Percentiles rank a stretch among this genome's conserved stretches.
Evolutionary conservation across 208 protist species (phyloP).

Genomic region (Crithidia expoeki): DNA sequence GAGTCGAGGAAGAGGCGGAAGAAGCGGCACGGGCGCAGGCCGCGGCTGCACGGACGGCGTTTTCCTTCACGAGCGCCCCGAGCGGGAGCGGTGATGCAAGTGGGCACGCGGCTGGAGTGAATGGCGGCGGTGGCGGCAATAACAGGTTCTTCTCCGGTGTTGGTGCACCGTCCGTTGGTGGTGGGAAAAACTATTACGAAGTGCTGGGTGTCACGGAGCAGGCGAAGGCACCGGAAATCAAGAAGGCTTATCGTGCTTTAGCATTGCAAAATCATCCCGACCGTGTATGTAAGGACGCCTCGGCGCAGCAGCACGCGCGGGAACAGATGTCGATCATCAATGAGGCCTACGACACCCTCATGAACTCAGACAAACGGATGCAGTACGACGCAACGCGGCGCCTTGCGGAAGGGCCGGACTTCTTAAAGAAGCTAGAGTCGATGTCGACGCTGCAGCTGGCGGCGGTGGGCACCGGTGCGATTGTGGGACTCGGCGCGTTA

Average conservation of each 20-base stretch:
- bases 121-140: background rate
- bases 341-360: constrained; percentile 80
- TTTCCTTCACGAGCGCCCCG: constrained; percentile 9
- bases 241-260: constrained; percentile 63
- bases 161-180: background rate
- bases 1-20: constrained; percentile 47
- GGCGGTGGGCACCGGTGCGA: constrained; percentile 20
- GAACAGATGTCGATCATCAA: constrained; percentile 83
- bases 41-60: constrained; percentile 12
- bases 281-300: constrained; percentile 43
- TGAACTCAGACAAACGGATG: constrained; percentile 50
- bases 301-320: constrained; percentile 47
- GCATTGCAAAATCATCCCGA: constrained; percentile 79
- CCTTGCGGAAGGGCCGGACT: constrained; percentile 28
- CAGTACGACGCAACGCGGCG: constrained; percentile 63
- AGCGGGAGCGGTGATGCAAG: constrained; percentile 6
- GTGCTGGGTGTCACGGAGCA: constrained; percentile 61
- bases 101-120: constrained; percentile 1
- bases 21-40: constrained; percentile 33
- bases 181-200: constrained; percentile 49
- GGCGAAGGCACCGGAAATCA: constrained; percentile 61
- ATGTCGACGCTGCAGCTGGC: constrained; percentile 35
- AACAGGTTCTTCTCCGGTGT: background rate
- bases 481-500: constrained; percentile 29
- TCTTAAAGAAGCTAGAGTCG: constrained; percentile 46